These are phyloP conservation scores for Aspergillus pseudoterreus DNA, from an alignment of 2,329 filamentous ascomycete genomes.

Conservation along the genomic window DNA sequence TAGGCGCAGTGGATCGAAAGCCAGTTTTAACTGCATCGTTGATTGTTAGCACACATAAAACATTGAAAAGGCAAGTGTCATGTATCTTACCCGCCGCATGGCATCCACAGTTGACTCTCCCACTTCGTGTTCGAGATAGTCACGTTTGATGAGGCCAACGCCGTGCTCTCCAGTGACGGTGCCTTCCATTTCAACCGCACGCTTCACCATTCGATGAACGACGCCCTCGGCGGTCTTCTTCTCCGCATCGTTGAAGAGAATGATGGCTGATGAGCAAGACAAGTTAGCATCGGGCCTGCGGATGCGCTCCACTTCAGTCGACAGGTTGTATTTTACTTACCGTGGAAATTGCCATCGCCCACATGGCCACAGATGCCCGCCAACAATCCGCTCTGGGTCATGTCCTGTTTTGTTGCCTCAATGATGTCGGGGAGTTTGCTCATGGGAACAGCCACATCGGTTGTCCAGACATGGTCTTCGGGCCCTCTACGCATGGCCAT, in stretches of 20 bases:
- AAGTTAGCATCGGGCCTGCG: neutral
- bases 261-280: constrained; percentile 46
- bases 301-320: neutral
- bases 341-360: constrained; percentile 71
- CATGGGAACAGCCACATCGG: constrained; percentile 75
- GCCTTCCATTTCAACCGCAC: constrained; percentile 66
- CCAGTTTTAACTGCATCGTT: constrained; percentile 54
- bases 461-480: constrained; percentile 68
- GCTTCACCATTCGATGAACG: constrained; percentile 67
- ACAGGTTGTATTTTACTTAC: constrained; percentile 34
- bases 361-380: constrained; percentile 69
- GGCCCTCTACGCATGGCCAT: constrained; percentile 61
- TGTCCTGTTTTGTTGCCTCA: constrained; percentile 64
- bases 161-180: constrained; percentile 72
- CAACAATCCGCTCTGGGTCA: constrained; percentile 59
- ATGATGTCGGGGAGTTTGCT: constrained; percentile 69
- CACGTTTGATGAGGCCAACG: constrained; percentile 66
- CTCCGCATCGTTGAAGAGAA: constrained; percentile 59
- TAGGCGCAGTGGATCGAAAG: constrained; percentile 63
- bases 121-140: constrained; percentile 61
- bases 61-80: neutral
- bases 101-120: constrained; percentile 58
- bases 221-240: constrained; percentile 54
- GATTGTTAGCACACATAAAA: constrained; percentile 14
- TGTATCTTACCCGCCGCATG: constrained; percentile 57